These are phyloP conservation scores for Papiliotrema fonsecae DNA, from an alignment of 1,284 basidiomycete species.

Conservation along the genomic window DNA sequence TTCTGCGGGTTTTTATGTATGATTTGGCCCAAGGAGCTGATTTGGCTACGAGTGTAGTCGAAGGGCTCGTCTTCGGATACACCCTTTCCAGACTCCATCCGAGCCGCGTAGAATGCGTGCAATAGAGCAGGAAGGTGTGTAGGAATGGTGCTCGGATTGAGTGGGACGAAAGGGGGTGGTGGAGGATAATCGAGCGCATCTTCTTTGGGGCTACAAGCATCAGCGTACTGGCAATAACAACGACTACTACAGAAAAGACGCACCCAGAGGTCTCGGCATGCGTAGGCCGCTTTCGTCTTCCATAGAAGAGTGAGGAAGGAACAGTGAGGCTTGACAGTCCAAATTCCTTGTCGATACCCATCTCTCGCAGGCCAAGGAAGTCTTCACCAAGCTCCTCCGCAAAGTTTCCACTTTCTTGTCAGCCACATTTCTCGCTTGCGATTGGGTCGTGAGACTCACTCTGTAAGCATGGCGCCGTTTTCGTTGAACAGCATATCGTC, in stretches of 20 bases:
- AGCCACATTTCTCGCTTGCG: background rate
- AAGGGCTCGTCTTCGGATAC: slow-evolving; percentile 36
- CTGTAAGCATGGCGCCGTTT: slow-evolving; percentile 66
- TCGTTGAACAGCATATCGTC: slow-evolving; percentile 77
- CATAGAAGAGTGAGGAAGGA: slow-evolving; percentile 72
- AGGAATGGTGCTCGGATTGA: slow-evolving; percentile 62
- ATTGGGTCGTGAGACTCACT: slow-evolving; percentile 49
- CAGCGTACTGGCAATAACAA: background rate
- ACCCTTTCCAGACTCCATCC: slow-evolving; percentile 49
- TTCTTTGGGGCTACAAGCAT: slow-evolving; percentile 48
- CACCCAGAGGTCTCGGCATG: slow-evolving; percentile 17
- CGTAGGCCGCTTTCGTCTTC: slow-evolving; percentile 52
- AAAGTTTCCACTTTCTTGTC: slow-evolving; percentile 65
- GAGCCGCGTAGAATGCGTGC: slow-evolving; percentile 64
- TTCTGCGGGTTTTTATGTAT: slow-evolving; percentile 23
- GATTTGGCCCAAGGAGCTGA: slow-evolving; percentile 44
- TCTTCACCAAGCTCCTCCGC: slow-evolving; percentile 86
- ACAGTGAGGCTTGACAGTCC: slow-evolving; percentile 73
- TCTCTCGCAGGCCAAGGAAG: slow-evolving; percentile 80
- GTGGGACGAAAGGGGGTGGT: slow-evolving; percentile 70
- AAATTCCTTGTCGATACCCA: slow-evolving; percentile 83
- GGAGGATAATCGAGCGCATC: slow-evolving; percentile 73
- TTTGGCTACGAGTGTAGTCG: slow-evolving; percentile 33
- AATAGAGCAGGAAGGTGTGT: slow-evolving; percentile 76
- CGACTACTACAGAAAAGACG: slow-evolving; percentile 4